Conservation (phyloP, 768 basidiomycete genomes). For the Neoboletus magnificus region DNA sequence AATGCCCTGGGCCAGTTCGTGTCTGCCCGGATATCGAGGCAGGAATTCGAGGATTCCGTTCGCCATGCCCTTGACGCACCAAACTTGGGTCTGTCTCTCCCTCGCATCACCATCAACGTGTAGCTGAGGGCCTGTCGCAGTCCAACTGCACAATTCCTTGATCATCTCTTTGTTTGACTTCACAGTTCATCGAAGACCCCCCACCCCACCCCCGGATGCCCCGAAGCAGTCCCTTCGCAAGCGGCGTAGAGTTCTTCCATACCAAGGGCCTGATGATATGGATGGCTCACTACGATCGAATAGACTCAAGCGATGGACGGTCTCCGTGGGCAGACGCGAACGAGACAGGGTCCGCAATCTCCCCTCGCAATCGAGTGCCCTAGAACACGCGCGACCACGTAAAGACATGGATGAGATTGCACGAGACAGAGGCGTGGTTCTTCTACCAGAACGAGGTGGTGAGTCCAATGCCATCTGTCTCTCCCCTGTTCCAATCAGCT, state of each 20-base stretch:
- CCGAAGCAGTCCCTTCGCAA: conserved; percentile 67
- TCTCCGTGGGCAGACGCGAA: conserved; percentile 70
- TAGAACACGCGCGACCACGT: conserved; percentile 45
- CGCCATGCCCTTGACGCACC: conserved; percentile 59
- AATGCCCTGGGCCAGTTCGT: conserved; percentile 63
- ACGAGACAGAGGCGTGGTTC: conserved; percentile 62
- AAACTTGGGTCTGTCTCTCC: conserved; percentile 41
- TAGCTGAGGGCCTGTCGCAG: conserved; percentile 35
- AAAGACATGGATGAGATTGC: conserved; percentile 64
- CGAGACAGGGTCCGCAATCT: conserved; percentile 64
- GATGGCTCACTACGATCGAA: conserved; percentile 55
- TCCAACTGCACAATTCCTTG: conserved; percentile 80
- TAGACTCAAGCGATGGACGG: conserved; percentile 70
- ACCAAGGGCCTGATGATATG: conserved; percentile 65
- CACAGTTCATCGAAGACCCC: conserved; percentile 64
- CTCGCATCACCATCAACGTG: neutral
- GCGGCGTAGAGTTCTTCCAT: conserved; percentile 63
- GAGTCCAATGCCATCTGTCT: neutral
- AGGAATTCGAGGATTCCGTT: conserved; percentile 72
- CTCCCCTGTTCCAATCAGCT: neutral
- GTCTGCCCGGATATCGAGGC: conserved; percentile 62
- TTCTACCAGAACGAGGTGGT: conserved; percentile 68
- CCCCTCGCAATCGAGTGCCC: conserved; percentile 42
- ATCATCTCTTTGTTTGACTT: conserved; percentile 83
- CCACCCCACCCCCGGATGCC: conserved; percentile 58